Percentiles rank a stretch among this genome's conserved stretches.
Conservation (phyloP, 192 early-diverging fungal species). For the Backusella circina region DNA sequence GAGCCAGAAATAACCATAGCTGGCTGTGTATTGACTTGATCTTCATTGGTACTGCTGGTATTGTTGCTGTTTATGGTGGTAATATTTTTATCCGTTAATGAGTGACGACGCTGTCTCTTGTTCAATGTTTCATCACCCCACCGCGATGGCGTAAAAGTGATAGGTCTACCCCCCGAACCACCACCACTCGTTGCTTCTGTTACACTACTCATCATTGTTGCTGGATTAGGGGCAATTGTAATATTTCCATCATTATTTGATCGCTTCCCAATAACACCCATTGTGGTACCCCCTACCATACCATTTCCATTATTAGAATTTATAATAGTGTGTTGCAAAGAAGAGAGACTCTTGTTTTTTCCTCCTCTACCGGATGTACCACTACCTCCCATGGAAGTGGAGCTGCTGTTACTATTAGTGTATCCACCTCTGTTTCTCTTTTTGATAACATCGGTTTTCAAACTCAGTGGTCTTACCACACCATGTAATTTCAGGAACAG, state of each 20-base stretch:
- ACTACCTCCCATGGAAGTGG: not conserved
- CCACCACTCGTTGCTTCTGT: conserved; percentile 2
- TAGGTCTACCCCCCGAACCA: conserved; percentile 5
- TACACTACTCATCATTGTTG: not conserved
- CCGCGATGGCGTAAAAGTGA: conserved; percentile 1
- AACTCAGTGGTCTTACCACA: conserved; percentile 70
- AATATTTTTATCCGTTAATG: conserved; percentile 10
- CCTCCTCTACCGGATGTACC: not conserved
- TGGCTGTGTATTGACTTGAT: not conserved
- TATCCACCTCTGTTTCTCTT: conserved; percentile 68
- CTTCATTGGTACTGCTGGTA: not conserved
- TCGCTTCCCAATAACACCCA: not conserved
- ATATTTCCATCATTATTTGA: not conserved
- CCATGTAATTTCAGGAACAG: conserved; percentile 91
- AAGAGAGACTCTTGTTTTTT: not conserved
- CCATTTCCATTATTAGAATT: not conserved
- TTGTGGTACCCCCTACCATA: not conserved
- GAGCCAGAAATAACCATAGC: conserved; percentile 9
- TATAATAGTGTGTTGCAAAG: not conserved
- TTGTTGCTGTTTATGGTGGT: not conserved
- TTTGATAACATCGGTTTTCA: conserved; percentile 82
- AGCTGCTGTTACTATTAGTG: not conserved
- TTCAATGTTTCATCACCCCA: not conserved
- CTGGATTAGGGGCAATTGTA: not conserved
- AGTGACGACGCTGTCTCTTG: conserved; percentile 13